These are phyloP conservation scores for Crithidia sp. DNA, from an alignment of 208 protist species.

Conservation along the genomic window DNA sequence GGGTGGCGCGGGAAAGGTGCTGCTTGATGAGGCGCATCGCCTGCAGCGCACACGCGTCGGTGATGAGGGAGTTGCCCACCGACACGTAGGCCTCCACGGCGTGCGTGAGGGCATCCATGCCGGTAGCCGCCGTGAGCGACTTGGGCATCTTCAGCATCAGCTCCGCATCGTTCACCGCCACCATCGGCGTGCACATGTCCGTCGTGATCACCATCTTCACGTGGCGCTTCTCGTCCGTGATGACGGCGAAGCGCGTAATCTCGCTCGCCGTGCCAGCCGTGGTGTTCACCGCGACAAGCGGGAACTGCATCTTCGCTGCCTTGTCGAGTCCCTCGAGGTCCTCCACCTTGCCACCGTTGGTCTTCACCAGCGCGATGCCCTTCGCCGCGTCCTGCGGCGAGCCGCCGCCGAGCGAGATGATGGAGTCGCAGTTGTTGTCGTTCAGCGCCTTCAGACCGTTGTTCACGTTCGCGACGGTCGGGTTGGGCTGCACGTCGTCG, in stretches of 20 bases:
- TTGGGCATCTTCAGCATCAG: slow-evolving; percentile 84
- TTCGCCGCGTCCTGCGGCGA: slow-evolving; percentile 90
- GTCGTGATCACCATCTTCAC: slow-evolving; percentile 77
- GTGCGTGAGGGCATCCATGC: slow-evolving; percentile 92
- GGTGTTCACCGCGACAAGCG: slow-evolving; percentile 83
- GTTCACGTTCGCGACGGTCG: slow-evolving; percentile 65
- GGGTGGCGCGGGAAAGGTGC: slow-evolving; percentile 58
- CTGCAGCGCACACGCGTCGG: slow-evolving; percentile 73
- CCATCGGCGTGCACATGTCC: slow-evolving; percentile 60
- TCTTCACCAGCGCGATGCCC: slow-evolving; percentile 78
- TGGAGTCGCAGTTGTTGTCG: slow-evolving; percentile 56
- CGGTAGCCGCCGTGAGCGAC: slow-evolving; percentile 85
- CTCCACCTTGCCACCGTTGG: slow-evolving; percentile 68
- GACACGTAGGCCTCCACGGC: slow-evolving; percentile 87
- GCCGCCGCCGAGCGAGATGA: slow-evolving; percentile 87
- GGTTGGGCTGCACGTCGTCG: slow-evolving; percentile 71
- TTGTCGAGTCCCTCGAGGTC: slow-evolving; percentile 66
- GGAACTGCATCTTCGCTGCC: slow-evolving; percentile 55
- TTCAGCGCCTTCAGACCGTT: slow-evolving; percentile 55
- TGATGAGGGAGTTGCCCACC: slow-evolving; percentile 57
- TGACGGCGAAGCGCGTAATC: slow-evolving; percentile 89
- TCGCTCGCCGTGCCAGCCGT: slow-evolving; percentile 91
- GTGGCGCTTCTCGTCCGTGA: slow-evolving; percentile 77
- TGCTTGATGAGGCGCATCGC: slow-evolving; percentile 76
- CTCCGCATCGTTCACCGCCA: slow-evolving; percentile 81